Evolutionary conservation across 495 filamentous ascomycete species (phyloP).

Genomic region (Trichoderma gamsii): DNA sequence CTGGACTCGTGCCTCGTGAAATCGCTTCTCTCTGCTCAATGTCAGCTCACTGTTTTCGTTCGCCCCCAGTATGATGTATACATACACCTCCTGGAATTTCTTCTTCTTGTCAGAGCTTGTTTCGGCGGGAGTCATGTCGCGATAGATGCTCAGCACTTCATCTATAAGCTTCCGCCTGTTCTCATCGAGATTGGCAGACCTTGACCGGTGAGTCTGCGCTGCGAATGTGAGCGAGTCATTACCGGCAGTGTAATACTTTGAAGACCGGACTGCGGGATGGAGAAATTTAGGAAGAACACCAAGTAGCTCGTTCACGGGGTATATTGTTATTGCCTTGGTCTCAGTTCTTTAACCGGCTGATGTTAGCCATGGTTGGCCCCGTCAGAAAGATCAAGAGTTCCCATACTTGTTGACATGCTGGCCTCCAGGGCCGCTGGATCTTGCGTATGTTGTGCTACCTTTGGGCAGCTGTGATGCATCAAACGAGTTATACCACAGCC

Average conservation of each 20-base stretch:
- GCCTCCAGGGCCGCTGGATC: constrained; percentile 88
- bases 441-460: constrained; percentile 65
- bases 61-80: neutral
- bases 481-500: constrained; percentile 69
- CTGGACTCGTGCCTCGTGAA: constrained; percentile 63
- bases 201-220: constrained; percentile 40
- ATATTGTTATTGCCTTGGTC: constrained; percentile 76
- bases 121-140: constrained; percentile 32
- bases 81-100: constrained; percentile 38
- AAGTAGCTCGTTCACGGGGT: constrained; percentile 52
- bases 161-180: constrained; percentile 38
- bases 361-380: constrained; percentile 18
- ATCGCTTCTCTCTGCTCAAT: constrained; percentile 56
- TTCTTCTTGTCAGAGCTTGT: constrained; percentile 33
- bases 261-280: constrained; percentile 54
- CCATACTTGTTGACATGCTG: constrained; percentile 95
- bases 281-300: constrained; percentile 62
- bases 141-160: constrained; percentile 59
- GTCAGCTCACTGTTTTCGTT: constrained; percentile 18
- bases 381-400: constrained; percentile 17
- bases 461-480: constrained; percentile 57
- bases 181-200: constrained; percentile 40
- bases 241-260: constrained; percentile 62
- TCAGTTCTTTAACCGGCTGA: constrained; percentile 61
- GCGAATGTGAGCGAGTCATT: constrained; percentile 48